Conservation (phyloP, 2,329 filamentous ascomycete genomes). For the Aspergillus arachidicola region DNA sequence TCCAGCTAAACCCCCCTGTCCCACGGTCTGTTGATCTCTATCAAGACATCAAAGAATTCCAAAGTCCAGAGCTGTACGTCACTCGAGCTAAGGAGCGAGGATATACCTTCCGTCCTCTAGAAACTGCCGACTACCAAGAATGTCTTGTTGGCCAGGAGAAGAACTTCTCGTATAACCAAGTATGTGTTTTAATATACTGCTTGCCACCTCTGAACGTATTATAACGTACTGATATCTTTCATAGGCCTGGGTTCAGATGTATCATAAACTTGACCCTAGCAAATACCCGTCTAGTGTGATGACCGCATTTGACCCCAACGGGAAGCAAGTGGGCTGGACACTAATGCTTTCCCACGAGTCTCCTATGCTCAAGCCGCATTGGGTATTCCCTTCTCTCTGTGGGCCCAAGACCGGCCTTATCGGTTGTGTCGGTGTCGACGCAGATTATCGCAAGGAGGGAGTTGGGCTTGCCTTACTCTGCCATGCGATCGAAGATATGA, state of each 20-base stretch:
- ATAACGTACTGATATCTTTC: not conserved
- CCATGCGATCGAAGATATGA: slow-evolving; percentile 49
- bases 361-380: slow-evolving; percentile 33
- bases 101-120: slow-evolving; percentile 41
- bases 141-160: slow-evolving; percentile 43
- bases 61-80: slow-evolving; percentile 39
- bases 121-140: slow-evolving; percentile 39
- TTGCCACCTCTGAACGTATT: not conserved
- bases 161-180: slow-evolving; percentile 42
- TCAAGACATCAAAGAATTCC: slow-evolving; percentile 40
- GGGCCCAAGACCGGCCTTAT: slow-evolving; percentile 48
- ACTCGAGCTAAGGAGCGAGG: slow-evolving; percentile 37
- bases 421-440: slow-evolving; percentile 48
- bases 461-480: slow-evolving; percentile 47
- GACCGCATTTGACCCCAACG: slow-evolving; percentile 42
- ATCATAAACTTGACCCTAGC: slow-evolving; percentile 36
- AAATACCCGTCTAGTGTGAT: slow-evolving; percentile 45
- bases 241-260: slow-evolving; percentile 47
- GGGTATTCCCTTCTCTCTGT: slow-evolving; percentile 46
- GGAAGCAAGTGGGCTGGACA: slow-evolving; percentile 49
- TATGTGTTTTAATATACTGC: slow-evolving; percentile 19
- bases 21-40: slow-evolving; percentile 43
- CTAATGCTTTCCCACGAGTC: slow-evolving; percentile 45
- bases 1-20: slow-evolving; percentile 29
- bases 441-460: slow-evolving; percentile 39